phyloP scores from a whole-genome alignment of 495 filamentous ascomycete genomes.

The Neurospora tetrasperma region DNA sequence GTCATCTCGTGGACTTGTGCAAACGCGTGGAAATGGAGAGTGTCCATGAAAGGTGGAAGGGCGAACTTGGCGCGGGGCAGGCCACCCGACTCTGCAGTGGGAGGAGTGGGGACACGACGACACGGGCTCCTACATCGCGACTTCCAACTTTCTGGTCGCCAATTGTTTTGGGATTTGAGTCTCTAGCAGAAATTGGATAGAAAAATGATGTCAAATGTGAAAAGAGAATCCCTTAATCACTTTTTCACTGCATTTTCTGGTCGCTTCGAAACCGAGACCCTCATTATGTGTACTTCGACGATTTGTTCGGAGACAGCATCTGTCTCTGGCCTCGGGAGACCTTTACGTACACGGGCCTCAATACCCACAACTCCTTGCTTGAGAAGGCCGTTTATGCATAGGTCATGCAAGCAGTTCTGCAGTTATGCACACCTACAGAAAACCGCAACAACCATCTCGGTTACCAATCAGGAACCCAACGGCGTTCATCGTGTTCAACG shows the following conservation, averaged over 20 bases:
- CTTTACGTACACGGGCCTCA: too few relatives aligned
- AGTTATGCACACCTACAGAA: not conserved
- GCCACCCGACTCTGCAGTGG: not conserved
- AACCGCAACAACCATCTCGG: not conserved
- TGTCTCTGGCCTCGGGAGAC: too few relatives aligned
- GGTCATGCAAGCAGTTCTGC: not conserved
- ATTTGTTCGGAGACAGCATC: too few relatives aligned
- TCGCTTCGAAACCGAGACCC: too few relatives aligned
- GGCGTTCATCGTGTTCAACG: too few relatives aligned
- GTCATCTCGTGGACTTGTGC: not conserved
- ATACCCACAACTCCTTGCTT: too few relatives aligned
- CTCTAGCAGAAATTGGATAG: not conserved
- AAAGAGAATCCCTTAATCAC: too few relatives aligned
- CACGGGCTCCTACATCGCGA: not conserved
- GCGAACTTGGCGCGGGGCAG: not conserved
- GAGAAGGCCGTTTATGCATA: not conserved
- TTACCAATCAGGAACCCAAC: not conserved
- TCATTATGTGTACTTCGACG: too few relatives aligned
- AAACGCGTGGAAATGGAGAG: not conserved
- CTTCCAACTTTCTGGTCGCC: not conserved
- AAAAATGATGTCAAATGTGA: too few relatives aligned
- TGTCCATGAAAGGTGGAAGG: not conserved
- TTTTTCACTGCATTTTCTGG: too few relatives aligned
- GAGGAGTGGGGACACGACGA: not conserved
- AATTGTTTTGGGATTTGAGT: not conserved